Base-by-base conservation (phyloP, 305 asterid species). In the Fraxinus xanthoxyloides region DNA sequence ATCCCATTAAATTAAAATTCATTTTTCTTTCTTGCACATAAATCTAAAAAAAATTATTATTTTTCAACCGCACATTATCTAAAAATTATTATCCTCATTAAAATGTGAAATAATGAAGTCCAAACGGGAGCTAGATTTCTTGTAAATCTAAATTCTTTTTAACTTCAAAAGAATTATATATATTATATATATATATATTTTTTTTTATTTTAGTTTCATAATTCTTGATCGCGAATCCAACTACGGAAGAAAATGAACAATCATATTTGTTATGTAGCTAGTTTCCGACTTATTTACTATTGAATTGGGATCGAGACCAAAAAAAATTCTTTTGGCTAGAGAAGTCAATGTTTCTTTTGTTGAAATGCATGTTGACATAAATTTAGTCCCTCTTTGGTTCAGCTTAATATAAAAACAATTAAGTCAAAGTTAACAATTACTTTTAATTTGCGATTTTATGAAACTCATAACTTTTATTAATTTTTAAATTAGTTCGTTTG, bases 111-210 rank as follows among this genome's bases (percentile, higher is more conserved):
- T 36, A 36, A 36, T 36, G 3, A 9, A 36, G 9, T 36, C 8
- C 43, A 36, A 36, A 7, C 0, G 2, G 10, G 10, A 6, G 10
- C 13, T 38, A 8, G 32, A 76, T 79, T 84, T 85, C 89, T 78
- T 80, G 88, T 35, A 79, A 78, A 13, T 77, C 85, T 79, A 84
- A 75, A 77, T 77, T 81, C 84, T 86, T 89, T 84, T 30, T 30
- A 79, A 83, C 34, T 43, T 77, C 6, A 82, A 79, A 86, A 56
- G 6, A 59, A 59, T 6, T 5, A 3, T 5, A 34, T 5, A 34
- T n/a, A n/a, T n/a, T n/a, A n/a, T n/a, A n/a, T n/a, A n/a, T n/a
- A n/a, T n/a, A n/a, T n/a, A n/a, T n/a, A n/a, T n/a, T n/a, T n/a
- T n/a, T 31, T 40, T 48, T 24, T 51, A 9, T 30, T 54, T 21